Base-by-base conservation (phyloP, 2,329 filamentous ascomycete species). In the Escovopsis weberi region DNA sequence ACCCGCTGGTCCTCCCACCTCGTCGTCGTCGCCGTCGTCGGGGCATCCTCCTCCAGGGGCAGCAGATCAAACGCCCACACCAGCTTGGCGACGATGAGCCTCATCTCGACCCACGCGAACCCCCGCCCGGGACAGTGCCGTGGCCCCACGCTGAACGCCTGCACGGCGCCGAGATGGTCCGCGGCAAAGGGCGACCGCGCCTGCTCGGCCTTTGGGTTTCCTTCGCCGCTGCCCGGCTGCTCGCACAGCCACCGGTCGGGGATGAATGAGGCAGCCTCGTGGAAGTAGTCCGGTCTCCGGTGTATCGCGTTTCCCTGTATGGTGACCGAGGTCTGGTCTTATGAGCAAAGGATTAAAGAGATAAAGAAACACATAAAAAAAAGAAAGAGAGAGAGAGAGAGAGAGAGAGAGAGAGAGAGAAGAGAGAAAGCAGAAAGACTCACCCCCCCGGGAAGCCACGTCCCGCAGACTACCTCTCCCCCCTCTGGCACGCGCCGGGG, bases 271-370 rank as follows among this genome's bases (percentile, higher is more conserved):
- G 34, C 34, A n/a, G 43, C n/a, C 15, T 34, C 6, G 37, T 39
- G 26, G 33, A 43, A 45, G 30, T 40, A 11, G 0, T 23, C 26
- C 8, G 43, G 43, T 23, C 39, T 40, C 18, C 40, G 43, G 40
- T 43, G 32, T 32, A 45, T 39, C 8, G 40, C 15, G 10, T 43
- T 43, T 32, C 35, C 43, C 26, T 44, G 43, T 34, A 41, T 41
- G 12, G 43, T 38, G 7, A 44, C 43, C 12, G 43, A 32, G 23
- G 43, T 44, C 43, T 44, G 12, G 64, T 28, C 63, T 55, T 2
- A 9, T 28, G 6, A 28, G 65, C 56, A 50, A 59, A 69, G n/a
- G 28, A 71, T 67, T 37, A 61, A 59, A 1, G 70, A 56, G 1
- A 40, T 26, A 30, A 12, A 12, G 10, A 19, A 18, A 34, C 9